Evolutionary conservation across 225 moss, liverwort and hornwort genomes (phyloP).

Genomic region (Pseudisothecium myosuroides): DNA sequence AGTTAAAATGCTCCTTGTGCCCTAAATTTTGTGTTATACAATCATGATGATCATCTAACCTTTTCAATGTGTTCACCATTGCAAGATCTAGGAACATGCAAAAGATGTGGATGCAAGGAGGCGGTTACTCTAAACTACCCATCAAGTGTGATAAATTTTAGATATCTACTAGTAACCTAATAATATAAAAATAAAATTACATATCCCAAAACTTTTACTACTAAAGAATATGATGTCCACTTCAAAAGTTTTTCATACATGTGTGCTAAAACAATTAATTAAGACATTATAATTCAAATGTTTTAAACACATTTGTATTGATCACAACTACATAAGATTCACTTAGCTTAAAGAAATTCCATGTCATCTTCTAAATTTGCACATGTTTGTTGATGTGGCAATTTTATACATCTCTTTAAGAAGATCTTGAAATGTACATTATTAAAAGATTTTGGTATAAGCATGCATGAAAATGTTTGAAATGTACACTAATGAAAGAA

Average conservation of each 20-base stretch:
- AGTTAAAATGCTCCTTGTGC: neutral
- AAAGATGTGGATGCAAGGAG: neutral
- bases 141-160: neutral
- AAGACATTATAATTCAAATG: fast-evolving
- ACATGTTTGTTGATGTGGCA: neutral
- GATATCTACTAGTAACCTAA: neutral
- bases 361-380: neutral
- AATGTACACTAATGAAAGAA: neutral
- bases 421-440: neutral
- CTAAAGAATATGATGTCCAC: fast-evolving
- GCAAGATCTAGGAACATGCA: neutral
- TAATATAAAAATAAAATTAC: neutral
- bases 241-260: neutral
- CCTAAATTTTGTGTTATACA: neutral
- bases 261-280: no score
- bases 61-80: neutral
- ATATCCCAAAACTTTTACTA: no score
- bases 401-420: neutral
- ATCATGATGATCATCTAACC: neutral
- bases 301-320: no score
- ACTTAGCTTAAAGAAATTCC: neutral
- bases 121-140: neutral
- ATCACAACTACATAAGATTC: neutral
- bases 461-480: neutral
- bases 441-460: no score